Percentiles rank a stretch among this genome's conserved stretches.
phyloP scores from a whole-genome alignment of 208 protist genomes.

The Leishmania turanica region DNA sequence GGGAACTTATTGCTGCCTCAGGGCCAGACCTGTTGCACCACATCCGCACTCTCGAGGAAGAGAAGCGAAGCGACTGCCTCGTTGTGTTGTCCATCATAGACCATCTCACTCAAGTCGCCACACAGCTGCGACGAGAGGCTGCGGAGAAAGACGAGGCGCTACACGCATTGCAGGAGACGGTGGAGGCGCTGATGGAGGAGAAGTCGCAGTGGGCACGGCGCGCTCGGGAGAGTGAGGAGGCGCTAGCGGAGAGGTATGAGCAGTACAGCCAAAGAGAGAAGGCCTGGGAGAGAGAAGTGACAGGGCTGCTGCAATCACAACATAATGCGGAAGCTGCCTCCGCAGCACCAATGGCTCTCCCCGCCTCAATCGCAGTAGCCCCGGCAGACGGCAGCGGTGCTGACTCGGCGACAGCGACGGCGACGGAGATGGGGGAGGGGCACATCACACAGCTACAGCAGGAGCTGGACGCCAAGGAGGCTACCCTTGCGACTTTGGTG shows the following conservation, averaged over 20 bases:
- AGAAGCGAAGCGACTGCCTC: constrained; percentile 26
- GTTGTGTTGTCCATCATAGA: constrained; percentile 25
- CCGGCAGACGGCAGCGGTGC: background rate
- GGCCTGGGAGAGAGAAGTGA: constrained; percentile 22
- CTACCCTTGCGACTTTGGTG: constrained; percentile 3
- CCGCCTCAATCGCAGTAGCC: background rate
- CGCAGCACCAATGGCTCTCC: background rate
- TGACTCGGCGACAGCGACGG: background rate
- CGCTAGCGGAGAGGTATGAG: constrained; percentile 25
- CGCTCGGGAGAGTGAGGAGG: constrained; percentile 22
- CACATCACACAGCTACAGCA: constrained; percentile 7
- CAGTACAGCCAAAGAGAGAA: constrained; percentile 24
- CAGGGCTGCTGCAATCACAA: constrained; percentile 14
- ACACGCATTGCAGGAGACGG: constrained; percentile 11
- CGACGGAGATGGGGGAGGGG: background rate
- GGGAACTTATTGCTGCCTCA: constrained; percentile 5
- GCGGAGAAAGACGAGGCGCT: constrained; percentile 17
- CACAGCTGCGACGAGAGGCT: constrained; percentile 18
- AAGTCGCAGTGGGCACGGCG: constrained; percentile 28
- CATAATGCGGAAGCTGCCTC: background rate
- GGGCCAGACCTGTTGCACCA: constrained; percentile 18
- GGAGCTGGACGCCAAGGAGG: background rate
- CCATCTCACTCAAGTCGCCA: constrained; percentile 14
- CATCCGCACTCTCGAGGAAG: constrained; percentile 24
- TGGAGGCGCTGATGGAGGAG: constrained; percentile 22